A percentile compares a stretch with the other conserved stretches of the same genome.
These are phyloP conservation scores for Rosa hybrid DNA, from an alignment of 331 rosid genomes.

Conservation along the genomic window DNA sequence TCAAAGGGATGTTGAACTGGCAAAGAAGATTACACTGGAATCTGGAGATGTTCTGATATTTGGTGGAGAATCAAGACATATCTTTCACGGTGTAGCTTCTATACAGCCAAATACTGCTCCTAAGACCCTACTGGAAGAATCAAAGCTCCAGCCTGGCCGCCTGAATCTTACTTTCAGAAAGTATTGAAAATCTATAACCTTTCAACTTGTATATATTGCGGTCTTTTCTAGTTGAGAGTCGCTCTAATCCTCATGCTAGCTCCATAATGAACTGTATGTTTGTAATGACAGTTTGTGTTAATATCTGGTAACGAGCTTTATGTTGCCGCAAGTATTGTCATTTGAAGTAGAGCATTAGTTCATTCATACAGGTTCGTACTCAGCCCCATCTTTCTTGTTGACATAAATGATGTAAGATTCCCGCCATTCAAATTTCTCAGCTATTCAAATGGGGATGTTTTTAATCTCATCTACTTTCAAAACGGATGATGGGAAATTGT, in stretches of 20 bases:
- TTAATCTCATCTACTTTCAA: not conserved
- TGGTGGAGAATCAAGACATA: slow-evolving; percentile 66
- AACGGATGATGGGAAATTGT: not conserved
- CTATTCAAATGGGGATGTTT: not conserved
- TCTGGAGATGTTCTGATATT: slow-evolving; percentile 87
- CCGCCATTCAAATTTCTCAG: not conserved
- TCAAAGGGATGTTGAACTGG: slow-evolving; percentile 43
- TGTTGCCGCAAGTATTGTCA: not conserved
- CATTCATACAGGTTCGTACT: not conserved
- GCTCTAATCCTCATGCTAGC: not conserved
- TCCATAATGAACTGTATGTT: not conserved
- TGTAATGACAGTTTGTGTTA: slow-evolving; percentile 5
- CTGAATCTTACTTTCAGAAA: slow-evolving; percentile 79
- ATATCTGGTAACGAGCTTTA: not conserved
- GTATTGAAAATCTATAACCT: slow-evolving; percentile 29
- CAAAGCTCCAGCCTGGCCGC: slow-evolving; percentile 63
- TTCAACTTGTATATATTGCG: not conserved
- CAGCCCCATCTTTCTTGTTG: not conserved
- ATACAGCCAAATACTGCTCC: slow-evolving; percentile 59
- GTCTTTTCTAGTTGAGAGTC: not conserved
- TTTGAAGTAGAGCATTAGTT: not conserved
- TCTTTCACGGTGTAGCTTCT: slow-evolving; percentile 69
- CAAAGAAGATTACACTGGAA: slow-evolving; percentile 40
- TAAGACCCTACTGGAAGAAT: slow-evolving; percentile 30
- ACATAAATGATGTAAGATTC: not conserved